A percentile compares a stretch with the other conserved stretches of the same genome.
These are phyloP conservation scores for Lablab purpureus DNA, from an alignment of 306 rosid genomes.

Conservation along the genomic window DNA sequence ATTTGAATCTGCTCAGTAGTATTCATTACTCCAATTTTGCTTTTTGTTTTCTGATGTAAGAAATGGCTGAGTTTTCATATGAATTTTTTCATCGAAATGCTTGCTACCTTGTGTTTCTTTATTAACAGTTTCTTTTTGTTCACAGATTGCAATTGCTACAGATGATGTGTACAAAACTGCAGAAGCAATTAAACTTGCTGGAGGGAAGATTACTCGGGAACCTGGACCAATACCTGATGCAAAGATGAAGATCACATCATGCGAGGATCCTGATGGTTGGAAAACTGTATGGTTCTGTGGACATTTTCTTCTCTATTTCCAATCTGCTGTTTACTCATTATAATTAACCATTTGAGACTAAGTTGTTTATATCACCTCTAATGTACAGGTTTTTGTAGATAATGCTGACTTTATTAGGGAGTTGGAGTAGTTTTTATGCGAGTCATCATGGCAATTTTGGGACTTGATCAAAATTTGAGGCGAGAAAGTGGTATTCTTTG, in stretches of 20 bases:
- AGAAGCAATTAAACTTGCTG: slow-evolving; percentile 84
- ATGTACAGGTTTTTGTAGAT: slow-evolving; percentile 91
- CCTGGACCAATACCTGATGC: slow-evolving; percentile 90
- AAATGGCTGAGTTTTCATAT: neutral
- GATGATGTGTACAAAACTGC: slow-evolving; percentile 94
- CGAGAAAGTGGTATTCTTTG: slow-evolving; percentile 40
- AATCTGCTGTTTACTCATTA: neutral
- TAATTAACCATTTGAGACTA: slow-evolving; percentile 21
- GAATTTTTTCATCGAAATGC: slow-evolving; percentile 18
- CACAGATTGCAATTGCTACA: slow-evolving; percentile 90
- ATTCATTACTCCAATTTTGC: neutral
- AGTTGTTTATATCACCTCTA: neutral
- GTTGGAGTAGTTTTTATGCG: slow-evolving; percentile 59
- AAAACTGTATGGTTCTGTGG: slow-evolving; percentile 70
- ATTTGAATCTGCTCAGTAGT: slow-evolving; percentile 26
- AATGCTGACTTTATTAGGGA: slow-evolving; percentile 82
- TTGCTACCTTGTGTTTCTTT: slow-evolving; percentile 9
- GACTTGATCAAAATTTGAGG: slow-evolving; percentile 35
- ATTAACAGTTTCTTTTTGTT: slow-evolving; percentile 6
- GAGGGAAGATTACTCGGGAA: slow-evolving; percentile 86
- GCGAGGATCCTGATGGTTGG: slow-evolving; percentile 98
- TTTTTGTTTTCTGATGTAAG: slow-evolving; percentile 10
- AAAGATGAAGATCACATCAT: slow-evolving; percentile 84
- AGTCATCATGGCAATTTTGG: slow-evolving; percentile 34
- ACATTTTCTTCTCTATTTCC: slow-evolving; percentile 16